Percentiles rank a stretch among this genome's conserved stretches.
Evolutionary conservation across 331 rosid species (phyloP).

Genomic region (Quercus tomentella): DNA sequence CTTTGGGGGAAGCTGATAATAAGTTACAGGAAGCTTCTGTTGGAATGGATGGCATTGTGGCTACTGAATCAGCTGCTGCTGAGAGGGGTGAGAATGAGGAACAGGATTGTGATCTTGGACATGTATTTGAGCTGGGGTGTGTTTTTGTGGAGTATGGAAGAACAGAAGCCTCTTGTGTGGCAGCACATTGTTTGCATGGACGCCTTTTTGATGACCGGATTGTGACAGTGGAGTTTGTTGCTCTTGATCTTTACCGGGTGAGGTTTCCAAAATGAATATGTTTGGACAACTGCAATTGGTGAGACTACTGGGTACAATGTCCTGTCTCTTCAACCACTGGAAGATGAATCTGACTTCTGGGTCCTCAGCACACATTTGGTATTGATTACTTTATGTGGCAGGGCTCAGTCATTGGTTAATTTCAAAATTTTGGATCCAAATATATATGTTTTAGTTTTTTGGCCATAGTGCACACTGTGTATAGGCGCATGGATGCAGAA

Average conservation of each 20-base stretch:
- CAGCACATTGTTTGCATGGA: slow-evolving; percentile 83
- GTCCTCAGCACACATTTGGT: not conserved
- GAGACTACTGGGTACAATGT: not conserved
- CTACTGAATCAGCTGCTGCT: slow-evolving; percentile 24
- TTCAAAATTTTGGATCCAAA: not conserved
- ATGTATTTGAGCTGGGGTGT: slow-evolving; percentile 52
- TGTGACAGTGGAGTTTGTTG: slow-evolving; percentile 63
- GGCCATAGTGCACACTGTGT: not conserved
- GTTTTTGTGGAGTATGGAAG: slow-evolving; percentile 83
- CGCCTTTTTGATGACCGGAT: slow-evolving; percentile 63
- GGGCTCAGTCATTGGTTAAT: not conserved
- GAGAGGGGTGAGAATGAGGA: slow-evolving; percentile 19
- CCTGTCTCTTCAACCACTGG: not conserved
- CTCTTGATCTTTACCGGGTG: slow-evolving; percentile 42
- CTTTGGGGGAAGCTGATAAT: slow-evolving; percentile 10
- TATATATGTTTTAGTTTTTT: not conserved
- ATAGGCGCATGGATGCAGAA: not conserved
- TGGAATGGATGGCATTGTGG: slow-evolving; percentile 20
- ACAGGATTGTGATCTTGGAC: slow-evolving; percentile 16
- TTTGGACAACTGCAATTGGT: not conserved
- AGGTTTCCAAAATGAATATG: slow-evolving; percentile 52
- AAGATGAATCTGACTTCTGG: not conserved
- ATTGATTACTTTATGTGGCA: not conserved
- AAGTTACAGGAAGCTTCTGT: slow-evolving; percentile 24
- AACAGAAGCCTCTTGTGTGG: slow-evolving; percentile 62